phyloP scores from a whole-genome alignment of 2,329 filamentous ascomycete genomes.

The Trichophyton verrucosum region DNA sequence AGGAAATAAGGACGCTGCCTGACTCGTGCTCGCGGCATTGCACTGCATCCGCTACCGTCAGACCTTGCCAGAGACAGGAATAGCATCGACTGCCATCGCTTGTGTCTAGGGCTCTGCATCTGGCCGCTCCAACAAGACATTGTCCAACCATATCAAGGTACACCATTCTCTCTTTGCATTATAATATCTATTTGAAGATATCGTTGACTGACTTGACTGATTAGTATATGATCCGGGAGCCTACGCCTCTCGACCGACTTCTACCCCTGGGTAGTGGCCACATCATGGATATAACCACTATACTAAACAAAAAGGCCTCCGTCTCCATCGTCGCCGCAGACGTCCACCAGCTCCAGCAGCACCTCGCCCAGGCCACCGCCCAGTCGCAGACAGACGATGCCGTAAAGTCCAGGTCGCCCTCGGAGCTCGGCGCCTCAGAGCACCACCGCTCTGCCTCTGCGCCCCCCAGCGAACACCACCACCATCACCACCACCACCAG shows the following conservation, averaged over 20 bases:
- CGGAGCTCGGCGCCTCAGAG: slow-evolving; percentile 45
- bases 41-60: no score
- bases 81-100: no score
- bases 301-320: slow-evolving; percentile 39
- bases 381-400: slow-evolving; percentile 9
- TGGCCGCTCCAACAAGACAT: no score
- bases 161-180: no score
- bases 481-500: slow-evolving; percentile 14
- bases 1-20: no score
- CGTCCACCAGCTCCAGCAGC: slow-evolving; percentile 29
- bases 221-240: neutral
- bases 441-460: slow-evolving; percentile 44
- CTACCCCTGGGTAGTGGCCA: neutral
- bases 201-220: no score
- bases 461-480: slow-evolving; percentile 40
- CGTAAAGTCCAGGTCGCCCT: slow-evolving; percentile 31
- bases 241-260: neutral
- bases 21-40: no score
- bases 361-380: slow-evolving; percentile 28
- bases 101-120: no score
- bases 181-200: no score
- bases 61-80: no score
- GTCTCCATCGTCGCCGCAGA: slow-evolving; percentile 33
- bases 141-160: no score
- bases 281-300: slow-evolving; percentile 41